Conservation (phyloP, 2,329 filamentous ascomycete species). For the Clarireedia sp. region DNA sequence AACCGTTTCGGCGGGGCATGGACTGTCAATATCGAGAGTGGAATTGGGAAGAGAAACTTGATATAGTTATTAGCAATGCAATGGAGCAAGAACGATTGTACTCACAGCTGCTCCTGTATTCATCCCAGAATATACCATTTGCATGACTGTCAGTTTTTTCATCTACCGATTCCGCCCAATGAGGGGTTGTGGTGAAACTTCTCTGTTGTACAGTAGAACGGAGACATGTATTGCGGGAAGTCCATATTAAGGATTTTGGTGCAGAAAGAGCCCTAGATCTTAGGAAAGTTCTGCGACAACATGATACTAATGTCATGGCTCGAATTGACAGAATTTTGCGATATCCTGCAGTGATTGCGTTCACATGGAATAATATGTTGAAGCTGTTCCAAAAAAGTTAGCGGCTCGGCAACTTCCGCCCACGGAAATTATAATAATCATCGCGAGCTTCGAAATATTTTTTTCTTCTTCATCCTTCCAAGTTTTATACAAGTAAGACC, state of each 20-base stretch:
- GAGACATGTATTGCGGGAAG: background rate
- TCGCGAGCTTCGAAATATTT: slow-evolving; percentile 27
- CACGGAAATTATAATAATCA: slow-evolving; percentile 24
- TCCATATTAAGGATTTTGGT: background rate
- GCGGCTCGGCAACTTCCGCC: slow-evolving; percentile 11
- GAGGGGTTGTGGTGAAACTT: slow-evolving; percentile 12
- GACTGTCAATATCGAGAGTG: slow-evolving; percentile 11
- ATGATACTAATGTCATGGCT: slow-evolving; percentile 19
- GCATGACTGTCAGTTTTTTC: slow-evolving; percentile 1
- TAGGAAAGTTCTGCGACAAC: slow-evolving; percentile 6
- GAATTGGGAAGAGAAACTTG: slow-evolving; percentile 12
- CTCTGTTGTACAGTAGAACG: background rate
- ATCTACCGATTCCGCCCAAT: background rate
- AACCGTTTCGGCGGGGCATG: slow-evolving; percentile 8
- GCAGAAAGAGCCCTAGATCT: background rate
- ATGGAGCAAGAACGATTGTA: background rate
- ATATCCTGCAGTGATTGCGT: background rate
- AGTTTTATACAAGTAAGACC: slow-evolving; percentile 92
- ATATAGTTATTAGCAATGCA: background rate
- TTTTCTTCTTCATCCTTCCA: slow-evolving; percentile 85
- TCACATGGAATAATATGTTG: background rate
- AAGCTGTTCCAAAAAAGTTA: slow-evolving; percentile 24
- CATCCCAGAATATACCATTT: slow-evolving; percentile 17
- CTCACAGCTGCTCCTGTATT: slow-evolving; percentile 24
- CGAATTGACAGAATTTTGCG: background rate